Conservation (phyloP, 805 yeast species). For the Spathaspora girioi region DNA sequence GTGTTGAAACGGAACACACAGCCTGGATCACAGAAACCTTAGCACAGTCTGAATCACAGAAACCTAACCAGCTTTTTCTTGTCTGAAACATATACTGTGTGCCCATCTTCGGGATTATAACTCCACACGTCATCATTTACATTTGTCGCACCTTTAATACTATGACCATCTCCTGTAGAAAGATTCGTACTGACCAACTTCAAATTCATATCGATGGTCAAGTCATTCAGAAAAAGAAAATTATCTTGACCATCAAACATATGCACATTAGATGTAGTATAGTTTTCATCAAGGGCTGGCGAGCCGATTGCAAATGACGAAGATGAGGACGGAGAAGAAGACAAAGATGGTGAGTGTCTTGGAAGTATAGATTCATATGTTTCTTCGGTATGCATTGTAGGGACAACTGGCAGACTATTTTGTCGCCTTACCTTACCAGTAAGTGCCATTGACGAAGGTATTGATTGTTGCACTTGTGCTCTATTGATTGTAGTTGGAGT, state of each 20-base stretch:
- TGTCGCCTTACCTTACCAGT: background rate
- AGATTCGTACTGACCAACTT: background rate
- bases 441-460: conserved; percentile 2
- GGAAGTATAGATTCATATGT: background rate
- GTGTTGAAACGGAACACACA: too few relatives aligned
- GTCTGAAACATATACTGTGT: background rate
- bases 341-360: background rate
- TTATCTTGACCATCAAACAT: conserved; percentile 1
- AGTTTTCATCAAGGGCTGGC: background rate
- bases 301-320: background rate
- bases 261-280: background rate
- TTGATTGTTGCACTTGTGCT: background rate
- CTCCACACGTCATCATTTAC: conserved; percentile 5
- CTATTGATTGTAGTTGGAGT: background rate
- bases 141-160: background rate
- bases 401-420: background rate
- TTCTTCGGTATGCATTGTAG: background rate
- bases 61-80: conserved; percentile 3
- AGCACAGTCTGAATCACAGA: background rate
- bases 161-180: background rate
- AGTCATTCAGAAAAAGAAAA: conserved; percentile 1
- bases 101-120: conserved; percentile 8
- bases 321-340: background rate
- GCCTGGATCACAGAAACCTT: too few relatives aligned
- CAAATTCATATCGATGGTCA: conserved; percentile 2